Base-by-base conservation (phyloP, 1,284 basidiomycete species). In the Ceratobasidium sp. region DNA sequence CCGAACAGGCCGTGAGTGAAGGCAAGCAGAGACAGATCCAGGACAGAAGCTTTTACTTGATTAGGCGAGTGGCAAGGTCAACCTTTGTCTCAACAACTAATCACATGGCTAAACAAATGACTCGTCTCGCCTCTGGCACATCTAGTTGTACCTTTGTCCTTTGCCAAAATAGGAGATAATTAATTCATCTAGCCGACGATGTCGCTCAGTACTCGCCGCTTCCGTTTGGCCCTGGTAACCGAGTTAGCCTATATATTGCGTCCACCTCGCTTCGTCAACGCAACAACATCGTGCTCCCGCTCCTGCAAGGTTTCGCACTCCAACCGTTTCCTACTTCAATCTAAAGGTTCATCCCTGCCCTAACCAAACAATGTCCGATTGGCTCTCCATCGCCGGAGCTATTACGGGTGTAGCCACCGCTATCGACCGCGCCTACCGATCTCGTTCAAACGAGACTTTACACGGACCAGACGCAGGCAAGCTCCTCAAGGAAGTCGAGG, bases 41-140 rank as follows among this genome's bases (percentile, higher is more conserved):
- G 16, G 33, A 48, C 48, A n/a, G 54, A 18, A 52, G 33, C 50
- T n/a, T 52, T 7, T 52, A 6, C 50, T n/a, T 16, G 18, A 52
- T 52, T 52, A 27, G 52, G 48, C 66, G 55, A 50, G 66, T 68
- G 66, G 23, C 66, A 18, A 16, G 30, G 33, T 7, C 18, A 27
- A n/a, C 66, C 66, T 68, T 68, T 68, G 66, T 68, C 50, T 68
- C 50, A 23, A 68, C 66, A 16, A 68, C 66, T n/a, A n/a, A n/a
- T n/a, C n/a, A n/a, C 18, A 68, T 68, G 41, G 48, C 66, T 27
- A 67, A 23, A 67, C 48, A 52, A 20, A 6, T n/a, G n/a, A 54
- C 14, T 35, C 54, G 16, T 68, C 8, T 68, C 50, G n/a, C 8
- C 18, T n/a, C 48, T 38, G 50, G 30, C 8, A 54, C 8, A 33